Percentiles rank a stretch among this genome's conserved stretches.
Evolutionary conservation across 331 rosid species (phyloP).

Genomic region (Pyracantha coccinea): DNA sequence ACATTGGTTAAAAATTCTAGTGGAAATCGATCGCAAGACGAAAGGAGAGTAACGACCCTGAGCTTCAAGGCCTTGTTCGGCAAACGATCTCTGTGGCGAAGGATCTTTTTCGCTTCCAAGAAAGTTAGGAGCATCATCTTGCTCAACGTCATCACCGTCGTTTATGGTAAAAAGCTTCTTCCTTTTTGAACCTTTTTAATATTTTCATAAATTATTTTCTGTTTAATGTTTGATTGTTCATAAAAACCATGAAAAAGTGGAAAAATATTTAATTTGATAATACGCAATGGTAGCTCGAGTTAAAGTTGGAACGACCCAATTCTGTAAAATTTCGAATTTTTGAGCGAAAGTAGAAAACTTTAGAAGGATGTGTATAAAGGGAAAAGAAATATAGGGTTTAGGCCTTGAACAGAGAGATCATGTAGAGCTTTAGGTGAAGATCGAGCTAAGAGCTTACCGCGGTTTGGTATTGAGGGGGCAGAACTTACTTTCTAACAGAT

Average conservation of each 20-base stretch:
- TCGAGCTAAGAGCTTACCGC: not conserved
- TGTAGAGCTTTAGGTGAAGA: not conserved
- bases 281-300: not conserved
- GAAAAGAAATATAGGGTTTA: not conserved
- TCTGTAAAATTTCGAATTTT: too few relatives aligned
- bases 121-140: conserved; percentile 58
- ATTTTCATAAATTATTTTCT: not conserved
- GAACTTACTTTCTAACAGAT: not conserved
- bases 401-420: not conserved
- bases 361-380: not conserved
- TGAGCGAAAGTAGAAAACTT: not conserved
- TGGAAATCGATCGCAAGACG: not conserved
- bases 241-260: not conserved
- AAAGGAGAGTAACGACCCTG: not conserved
- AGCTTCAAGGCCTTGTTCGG: conserved; percentile 29
- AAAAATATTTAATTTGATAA: not conserved
- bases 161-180: conserved; percentile 42
- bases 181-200: not conserved
- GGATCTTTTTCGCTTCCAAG: conserved; percentile 47
- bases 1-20: not conserved
- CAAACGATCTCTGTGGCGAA: conserved; percentile 34
- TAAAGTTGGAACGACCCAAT: not conserved
- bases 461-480: not conserved
- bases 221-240: not conserved
- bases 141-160: conserved; percentile 48